A percentile compares a stretch with the other conserved stretches of the same genome.
Evolutionary conservation across 1,284 basidiomycete genomes (phyloP).

Genomic region (Volvariella surrecta): DNA sequence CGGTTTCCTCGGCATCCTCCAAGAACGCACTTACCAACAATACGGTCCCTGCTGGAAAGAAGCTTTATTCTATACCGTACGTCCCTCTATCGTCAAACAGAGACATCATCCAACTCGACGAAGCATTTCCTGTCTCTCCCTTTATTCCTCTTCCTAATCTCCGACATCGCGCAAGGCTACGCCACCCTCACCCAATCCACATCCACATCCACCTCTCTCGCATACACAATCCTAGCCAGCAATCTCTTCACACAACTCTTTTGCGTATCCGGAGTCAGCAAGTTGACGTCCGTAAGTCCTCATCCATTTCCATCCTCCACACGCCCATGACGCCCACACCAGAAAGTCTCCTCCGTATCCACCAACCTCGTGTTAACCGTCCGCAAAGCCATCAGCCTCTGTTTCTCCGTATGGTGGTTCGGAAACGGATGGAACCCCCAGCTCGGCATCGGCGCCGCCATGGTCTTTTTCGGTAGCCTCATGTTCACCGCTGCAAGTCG

Average conservation of each 20-base stretch:
- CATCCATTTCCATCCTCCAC: slow-evolving; percentile 6
- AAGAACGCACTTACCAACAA: slow-evolving; percentile 71
- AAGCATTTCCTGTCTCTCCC: slow-evolving; percentile 71
- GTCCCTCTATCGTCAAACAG: not conserved
- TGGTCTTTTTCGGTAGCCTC: slow-evolving; percentile 62
- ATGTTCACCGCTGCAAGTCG: slow-evolving; percentile 30
- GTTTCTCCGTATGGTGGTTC: slow-evolving; percentile 72
- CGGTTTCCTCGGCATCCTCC: slow-evolving; percentile 69
- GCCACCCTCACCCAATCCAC: slow-evolving; percentile 27
- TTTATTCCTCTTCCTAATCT: slow-evolving; percentile 57
- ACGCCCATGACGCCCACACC: slow-evolving; percentile 9
- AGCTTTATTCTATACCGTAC: slow-evolving; percentile 77
- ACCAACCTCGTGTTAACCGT: slow-evolving; percentile 66
- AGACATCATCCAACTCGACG: not conserved
- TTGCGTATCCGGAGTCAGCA: slow-evolving; percentile 86
- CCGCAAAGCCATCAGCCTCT: slow-evolving; percentile 63
- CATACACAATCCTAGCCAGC: slow-evolving; percentile 47
- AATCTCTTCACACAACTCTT: slow-evolving; percentile 78
- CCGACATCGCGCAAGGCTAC: slow-evolving; percentile 49
- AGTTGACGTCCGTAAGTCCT: slow-evolving; percentile 62
- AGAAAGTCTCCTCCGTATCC: slow-evolving; percentile 67
- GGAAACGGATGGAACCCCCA: slow-evolving; percentile 56
- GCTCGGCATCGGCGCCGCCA: slow-evolving; percentile 49
- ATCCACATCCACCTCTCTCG: slow-evolving; percentile 19
- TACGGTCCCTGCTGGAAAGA: slow-evolving; percentile 81